phyloP scores from a whole-genome alignment of 257 asterid genomes.

The Scutellaria minor region DNA sequence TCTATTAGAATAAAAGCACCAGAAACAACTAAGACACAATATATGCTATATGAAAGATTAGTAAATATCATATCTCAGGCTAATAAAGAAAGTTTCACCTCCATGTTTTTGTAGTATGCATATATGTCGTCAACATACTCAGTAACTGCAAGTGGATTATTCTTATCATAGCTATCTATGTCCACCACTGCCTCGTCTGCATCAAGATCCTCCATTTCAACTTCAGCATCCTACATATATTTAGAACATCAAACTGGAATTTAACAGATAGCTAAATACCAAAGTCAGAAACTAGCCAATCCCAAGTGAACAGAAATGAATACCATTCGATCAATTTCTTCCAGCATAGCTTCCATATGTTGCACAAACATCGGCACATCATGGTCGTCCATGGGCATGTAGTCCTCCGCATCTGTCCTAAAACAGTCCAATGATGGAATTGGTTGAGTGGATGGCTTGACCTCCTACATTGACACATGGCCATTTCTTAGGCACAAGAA shows the following conservation, averaged over 20 bases:
- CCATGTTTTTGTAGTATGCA: constrained; percentile 56
- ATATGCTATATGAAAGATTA: too few species aligned
- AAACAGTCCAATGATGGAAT: constrained; percentile 40
- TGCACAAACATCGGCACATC: constrained; percentile 70
- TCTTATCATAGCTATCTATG: constrained; percentile 62
- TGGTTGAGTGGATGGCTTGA: constrained; percentile 43
- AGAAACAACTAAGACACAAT: neutral
- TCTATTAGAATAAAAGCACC: too few species aligned
- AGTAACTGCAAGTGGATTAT: constrained; percentile 61
- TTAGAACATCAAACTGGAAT: constrained; percentile 18
- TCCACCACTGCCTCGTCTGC: constrained; percentile 53
- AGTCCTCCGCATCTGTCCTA: constrained; percentile 49
- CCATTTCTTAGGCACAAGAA: constrained; percentile 1
- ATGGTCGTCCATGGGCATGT: constrained; percentile 36
- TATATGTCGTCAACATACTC: constrained; percentile 74
- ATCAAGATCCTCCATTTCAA: constrained; percentile 61
- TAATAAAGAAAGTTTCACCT: constrained; percentile 47
- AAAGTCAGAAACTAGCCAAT: neutral
- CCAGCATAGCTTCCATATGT: constrained; percentile 75
- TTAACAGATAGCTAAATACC: neutral
- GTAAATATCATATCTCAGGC: too few species aligned
- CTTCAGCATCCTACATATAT: constrained; percentile 41
- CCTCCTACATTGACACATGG: constrained; percentile 26
- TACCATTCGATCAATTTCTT: constrained; percentile 83
- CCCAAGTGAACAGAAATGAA: constrained; percentile 9